Evolutionary conservation across 2,329 filamentous ascomycete genomes (phyloP).

Genomic region (Niveomyces coronatus): DNA sequence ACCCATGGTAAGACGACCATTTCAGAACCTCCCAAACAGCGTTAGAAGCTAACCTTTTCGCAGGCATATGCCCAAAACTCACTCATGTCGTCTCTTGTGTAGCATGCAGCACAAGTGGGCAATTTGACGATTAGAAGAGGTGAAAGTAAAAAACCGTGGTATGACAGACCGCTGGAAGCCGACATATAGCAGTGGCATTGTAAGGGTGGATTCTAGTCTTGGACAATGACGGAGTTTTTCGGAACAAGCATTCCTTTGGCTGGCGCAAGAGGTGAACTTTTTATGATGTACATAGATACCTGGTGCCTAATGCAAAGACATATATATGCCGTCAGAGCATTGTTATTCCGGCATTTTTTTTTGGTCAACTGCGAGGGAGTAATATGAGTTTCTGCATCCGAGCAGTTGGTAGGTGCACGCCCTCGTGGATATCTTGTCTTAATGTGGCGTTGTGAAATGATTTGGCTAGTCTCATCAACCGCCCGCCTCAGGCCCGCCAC

Average conservation of each 20-base stretch:
- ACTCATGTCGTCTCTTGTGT: constrained; percentile 68
- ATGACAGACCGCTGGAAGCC: neutral
- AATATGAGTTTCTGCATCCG: too few species aligned
- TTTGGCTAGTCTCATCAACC: neutral
- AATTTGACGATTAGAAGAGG: too few species aligned
- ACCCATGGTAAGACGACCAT: constrained; percentile 57
- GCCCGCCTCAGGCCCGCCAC: constrained; percentile 29
- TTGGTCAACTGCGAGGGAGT: too few species aligned
- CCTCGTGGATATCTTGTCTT: too few species aligned
- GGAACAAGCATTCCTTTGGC: neutral
- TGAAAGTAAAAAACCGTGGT: constrained; percentile 5
- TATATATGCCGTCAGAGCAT: constrained; percentile 4
- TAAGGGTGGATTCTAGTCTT: neutral
- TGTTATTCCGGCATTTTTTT: neutral
- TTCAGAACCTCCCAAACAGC: neutral
- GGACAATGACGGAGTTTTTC: constrained; percentile 2
- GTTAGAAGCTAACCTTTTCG: constrained; percentile 17
- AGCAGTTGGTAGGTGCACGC: too few species aligned
- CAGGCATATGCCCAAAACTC: constrained; percentile 79
- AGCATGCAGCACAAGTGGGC: too few species aligned
- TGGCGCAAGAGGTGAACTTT: neutral
- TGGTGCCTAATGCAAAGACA: constrained; percentile 1
- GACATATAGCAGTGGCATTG: neutral
- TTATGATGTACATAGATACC: constrained; percentile 8
- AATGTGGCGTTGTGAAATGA: too few species aligned